Percentiles rank a stretch among this genome's conserved stretches.
Evolutionary conservation across 352 stramenopile genomes (phyloP).

Genomic region (Pythium chondricola): DNA sequence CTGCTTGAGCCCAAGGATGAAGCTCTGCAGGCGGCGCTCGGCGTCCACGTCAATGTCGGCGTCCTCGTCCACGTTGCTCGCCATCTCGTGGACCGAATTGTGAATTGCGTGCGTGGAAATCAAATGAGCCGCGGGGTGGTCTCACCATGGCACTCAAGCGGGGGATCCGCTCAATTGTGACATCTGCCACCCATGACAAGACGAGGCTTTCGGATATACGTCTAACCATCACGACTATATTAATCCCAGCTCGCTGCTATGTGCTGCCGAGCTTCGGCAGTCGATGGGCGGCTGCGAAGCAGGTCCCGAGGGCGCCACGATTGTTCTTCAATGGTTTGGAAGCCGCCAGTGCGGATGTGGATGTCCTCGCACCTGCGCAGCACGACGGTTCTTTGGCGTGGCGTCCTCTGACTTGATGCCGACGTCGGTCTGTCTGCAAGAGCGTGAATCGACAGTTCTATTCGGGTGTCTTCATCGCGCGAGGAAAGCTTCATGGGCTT

Average conservation of each 20-base stretch:
- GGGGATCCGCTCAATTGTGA: no score
- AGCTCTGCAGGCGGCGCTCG: constrained; percentile 31
- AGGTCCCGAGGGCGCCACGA: constrained; percentile 21
- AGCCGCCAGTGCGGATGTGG: constrained; percentile 61
- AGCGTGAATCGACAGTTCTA: background rate
- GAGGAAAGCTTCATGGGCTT: background rate
- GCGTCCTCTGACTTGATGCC: background rate
- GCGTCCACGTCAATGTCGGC: constrained; percentile 38
- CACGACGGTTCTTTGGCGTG: constrained; percentile 22
- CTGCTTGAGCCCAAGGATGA: constrained; percentile 48
- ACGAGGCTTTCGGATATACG: no score
- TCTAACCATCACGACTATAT: no score
- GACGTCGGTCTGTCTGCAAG: no score
- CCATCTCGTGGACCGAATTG: background rate
- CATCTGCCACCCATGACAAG: no score
- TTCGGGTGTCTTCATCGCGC: background rate
- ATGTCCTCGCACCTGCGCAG: constrained; percentile 64
- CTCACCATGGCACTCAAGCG: no score
- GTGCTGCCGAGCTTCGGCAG: no score
- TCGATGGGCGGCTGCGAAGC: constrained; percentile 12
- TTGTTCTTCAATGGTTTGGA: constrained; percentile 75
- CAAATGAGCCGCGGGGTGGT: no score
- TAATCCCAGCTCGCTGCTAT: no score
- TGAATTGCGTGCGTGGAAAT: no score
- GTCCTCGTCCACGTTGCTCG: constrained; percentile 15